Evolutionary conservation across 305 asterid genomes (phyloP).

Genomic region (Striga hermonthica): DNA sequence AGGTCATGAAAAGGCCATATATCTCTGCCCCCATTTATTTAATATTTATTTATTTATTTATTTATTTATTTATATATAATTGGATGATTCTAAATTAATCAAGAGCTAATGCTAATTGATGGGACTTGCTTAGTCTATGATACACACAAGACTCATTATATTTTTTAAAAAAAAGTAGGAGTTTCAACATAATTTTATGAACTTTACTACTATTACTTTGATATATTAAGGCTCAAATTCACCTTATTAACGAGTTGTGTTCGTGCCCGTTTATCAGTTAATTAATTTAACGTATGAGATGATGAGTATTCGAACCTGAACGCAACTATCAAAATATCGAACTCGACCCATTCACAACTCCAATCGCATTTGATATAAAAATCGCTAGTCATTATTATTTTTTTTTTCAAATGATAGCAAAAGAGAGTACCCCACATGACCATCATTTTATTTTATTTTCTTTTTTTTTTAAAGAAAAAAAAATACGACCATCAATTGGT

Average conservation of each 20-base stretch:
- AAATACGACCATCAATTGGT: slow-evolving; percentile 11
- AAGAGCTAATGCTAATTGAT: background rate
- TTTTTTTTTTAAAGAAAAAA: too few species aligned
- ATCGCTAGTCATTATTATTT: background rate
- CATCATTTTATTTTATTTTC: too few species aligned
- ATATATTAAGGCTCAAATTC: background rate
- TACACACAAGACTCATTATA: background rate
- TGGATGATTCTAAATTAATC: background rate
- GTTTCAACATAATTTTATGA: slow-evolving; percentile 25
- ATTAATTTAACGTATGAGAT: too few species aligned
- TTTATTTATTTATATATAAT: background rate
- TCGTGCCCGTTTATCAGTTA: too few species aligned
- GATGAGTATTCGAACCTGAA: too few species aligned
- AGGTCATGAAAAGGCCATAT: background rate
- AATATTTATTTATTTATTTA: background rate
- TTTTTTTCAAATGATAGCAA: background rate
- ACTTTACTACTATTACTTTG: slow-evolving; percentile 21
- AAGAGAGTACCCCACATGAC: background rate
- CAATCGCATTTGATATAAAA: background rate
- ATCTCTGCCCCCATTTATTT: background rate
- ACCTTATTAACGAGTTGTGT: too few species aligned
- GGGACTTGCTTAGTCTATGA: slow-evolving; percentile 23
- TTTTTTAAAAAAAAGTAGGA: background rate
- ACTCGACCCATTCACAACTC: too few species aligned
- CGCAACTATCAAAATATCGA: too few species aligned